A percentile compares a stretch with the other conserved stretches of the same genome.
Conservation (phyloP, 257 asterid species). For the Schizonepeta tenuifolia region DNA sequence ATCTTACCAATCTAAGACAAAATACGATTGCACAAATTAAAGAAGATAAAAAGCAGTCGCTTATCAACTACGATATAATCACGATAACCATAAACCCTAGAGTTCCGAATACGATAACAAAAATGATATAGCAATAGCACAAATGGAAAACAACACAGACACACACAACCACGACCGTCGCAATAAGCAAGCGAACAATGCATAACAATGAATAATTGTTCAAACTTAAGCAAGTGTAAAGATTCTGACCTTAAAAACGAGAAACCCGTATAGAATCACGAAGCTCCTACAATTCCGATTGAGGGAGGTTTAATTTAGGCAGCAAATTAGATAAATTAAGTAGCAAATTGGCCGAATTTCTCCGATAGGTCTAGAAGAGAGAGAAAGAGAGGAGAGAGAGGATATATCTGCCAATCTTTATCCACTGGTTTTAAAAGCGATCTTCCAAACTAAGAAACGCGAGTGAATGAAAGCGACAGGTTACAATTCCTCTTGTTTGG, state of each 20-base stretch:
- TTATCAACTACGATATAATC: conserved; percentile 1
- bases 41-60: neutral
- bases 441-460: conserved; percentile 29
- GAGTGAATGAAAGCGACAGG: conserved; percentile 30
- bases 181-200: conserved; percentile 30
- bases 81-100: conserved; percentile 41
- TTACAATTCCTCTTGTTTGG: conserved; percentile 1
- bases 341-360: conserved; percentile 17
- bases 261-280: conserved; percentile 9
- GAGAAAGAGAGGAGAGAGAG: conserved; percentile 9
- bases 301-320: conserved; percentile 30
- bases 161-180: neutral
- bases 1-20: neutral
- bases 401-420: conserved; percentile 38
- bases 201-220: conserved; percentile 4
- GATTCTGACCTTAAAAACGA: conserved; percentile 31
- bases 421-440: conserved; percentile 38
- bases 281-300: conserved; percentile 24
- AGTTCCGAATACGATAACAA: conserved; percentile 3
- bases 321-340: conserved; percentile 11
- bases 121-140: conserved; percentile 1
- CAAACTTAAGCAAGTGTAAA: neutral
- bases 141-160: neutral
- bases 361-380: conserved; percentile 37
- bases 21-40: neutral